Evolutionary conservation across 768 basidiomycete genomes (phyloP).

Genomic region (Lenzites betulinus): DNA sequence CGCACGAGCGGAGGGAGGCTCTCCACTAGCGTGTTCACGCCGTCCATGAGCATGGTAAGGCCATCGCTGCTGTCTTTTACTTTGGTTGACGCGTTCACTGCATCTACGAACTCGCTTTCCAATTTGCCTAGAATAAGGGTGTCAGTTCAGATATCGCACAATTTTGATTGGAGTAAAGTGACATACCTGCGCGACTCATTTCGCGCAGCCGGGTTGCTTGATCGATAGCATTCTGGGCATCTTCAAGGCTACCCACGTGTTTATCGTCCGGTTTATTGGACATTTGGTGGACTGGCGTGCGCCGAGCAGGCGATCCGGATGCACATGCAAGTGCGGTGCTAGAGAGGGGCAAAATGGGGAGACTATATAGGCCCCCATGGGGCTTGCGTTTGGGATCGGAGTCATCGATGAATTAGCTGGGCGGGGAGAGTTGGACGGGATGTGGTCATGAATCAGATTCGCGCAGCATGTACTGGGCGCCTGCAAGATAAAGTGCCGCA

Average conservation of each 20-base stretch:
- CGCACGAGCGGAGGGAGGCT: conserved; percentile 30
- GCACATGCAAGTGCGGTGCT: background rate
- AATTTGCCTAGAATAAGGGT: too few relatives aligned
- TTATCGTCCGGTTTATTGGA: background rate
- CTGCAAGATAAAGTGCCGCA: too few relatives aligned
- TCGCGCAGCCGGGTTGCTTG: background rate
- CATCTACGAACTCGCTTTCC: too few relatives aligned
- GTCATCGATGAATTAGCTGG: background rate
- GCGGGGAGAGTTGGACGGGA: background rate
- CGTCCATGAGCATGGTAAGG: conserved; percentile 1
- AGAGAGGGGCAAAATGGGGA: background rate
- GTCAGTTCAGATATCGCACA: too few relatives aligned
- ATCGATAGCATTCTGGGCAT: background rate
- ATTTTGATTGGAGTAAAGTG: too few relatives aligned
- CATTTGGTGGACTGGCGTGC: background rate
- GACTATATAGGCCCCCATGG: background rate
- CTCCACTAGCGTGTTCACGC: conserved; percentile 28
- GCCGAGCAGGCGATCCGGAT: too few relatives aligned
- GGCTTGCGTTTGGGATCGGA: background rate
- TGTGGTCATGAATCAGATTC: too few relatives aligned
- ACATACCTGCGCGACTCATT: background rate
- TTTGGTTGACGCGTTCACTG: too few relatives aligned
- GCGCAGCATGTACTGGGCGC: too few relatives aligned
- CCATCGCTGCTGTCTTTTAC: background rate
- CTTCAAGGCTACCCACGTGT: background rate